phyloP scores from a whole-genome alignment of 2,329 filamentous ascomycete genomes.

The Aspergillus phoenicis region DNA sequence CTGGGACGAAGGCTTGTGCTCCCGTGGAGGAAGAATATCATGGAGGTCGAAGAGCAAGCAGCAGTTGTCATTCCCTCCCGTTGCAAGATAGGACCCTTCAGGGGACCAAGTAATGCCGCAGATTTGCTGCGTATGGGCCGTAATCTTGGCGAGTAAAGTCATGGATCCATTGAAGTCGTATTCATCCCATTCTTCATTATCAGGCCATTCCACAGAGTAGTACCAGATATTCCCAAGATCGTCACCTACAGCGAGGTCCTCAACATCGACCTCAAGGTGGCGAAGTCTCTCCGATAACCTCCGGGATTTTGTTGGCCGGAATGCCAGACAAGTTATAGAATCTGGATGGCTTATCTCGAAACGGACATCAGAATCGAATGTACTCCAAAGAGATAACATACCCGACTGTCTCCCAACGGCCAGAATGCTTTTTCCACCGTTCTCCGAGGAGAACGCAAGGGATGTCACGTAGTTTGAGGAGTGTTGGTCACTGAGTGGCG shows the following conservation, averaged over 20 bases:
- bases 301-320: conserved; percentile 66
- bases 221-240: conserved; percentile 81
- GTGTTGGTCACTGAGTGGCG: conserved; percentile 56
- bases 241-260: conserved; percentile 86
- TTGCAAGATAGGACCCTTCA: conserved; percentile 75
- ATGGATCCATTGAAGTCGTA: conserved; percentile 77
- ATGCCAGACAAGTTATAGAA: conserved; percentile 77
- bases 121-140: conserved; percentile 82
- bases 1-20: conserved; percentile 16
- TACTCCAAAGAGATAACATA: conserved; percentile 74
- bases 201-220: conserved; percentile 84
- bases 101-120: conserved; percentile 89
- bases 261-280: conserved; percentile 62
- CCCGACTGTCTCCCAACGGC: conserved; percentile 82
- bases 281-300: conserved; percentile 53
- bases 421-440: conserved; percentile 76
- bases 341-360: conserved; percentile 74
- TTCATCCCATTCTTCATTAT: conserved; percentile 60
- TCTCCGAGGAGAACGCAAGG: conserved; percentile 81
- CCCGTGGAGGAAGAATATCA: conserved; percentile 49
- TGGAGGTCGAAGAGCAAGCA: conserved; percentile 78
- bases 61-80: conserved; percentile 88
- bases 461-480: conserved; percentile 69
- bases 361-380: conserved; percentile 65
- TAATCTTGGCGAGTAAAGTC: conserved; percentile 74